Evolutionary conservation across 1,284 basidiomycete genomes (phyloP).

Genomic region (Butyriboletus appendiculatus): DNA sequence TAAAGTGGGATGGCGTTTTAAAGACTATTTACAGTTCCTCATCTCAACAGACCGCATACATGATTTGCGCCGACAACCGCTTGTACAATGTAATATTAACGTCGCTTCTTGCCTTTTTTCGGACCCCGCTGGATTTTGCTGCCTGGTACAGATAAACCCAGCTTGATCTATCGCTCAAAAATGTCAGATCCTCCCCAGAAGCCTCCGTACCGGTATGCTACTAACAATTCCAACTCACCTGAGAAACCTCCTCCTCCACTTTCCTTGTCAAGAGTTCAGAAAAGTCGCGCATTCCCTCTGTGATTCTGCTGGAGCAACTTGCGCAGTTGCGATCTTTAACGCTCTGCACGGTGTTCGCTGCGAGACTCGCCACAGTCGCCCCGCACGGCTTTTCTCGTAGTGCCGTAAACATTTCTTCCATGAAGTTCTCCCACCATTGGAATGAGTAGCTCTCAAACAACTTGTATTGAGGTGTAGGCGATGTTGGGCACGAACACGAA

Average conservation of each 20-base stretch:
- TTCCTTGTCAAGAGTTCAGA: conserved; percentile 8
- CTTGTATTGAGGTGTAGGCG: neutral
- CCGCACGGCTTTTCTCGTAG: conserved; percentile 19
- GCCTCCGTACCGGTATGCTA: neutral
- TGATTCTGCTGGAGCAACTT: conserved; percentile 8
- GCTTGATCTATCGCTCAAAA: conserved; percentile 7
- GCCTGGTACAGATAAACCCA: neutral
- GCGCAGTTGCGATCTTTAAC: conserved; percentile 2
- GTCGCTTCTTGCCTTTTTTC: neutral
- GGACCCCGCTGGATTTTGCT: too few relatives aligned
- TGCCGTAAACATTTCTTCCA: conserved; percentile 5
- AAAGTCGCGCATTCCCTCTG: conserved; percentile 20
- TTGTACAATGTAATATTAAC: neutral
- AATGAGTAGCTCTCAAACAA: neutral
- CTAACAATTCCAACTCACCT: conserved; percentile 7
- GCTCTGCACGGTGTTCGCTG: neutral
- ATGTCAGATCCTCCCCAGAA: neutral
- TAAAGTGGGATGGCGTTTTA: neutral
- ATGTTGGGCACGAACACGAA: neutral
- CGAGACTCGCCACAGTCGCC: conserved; percentile 9
- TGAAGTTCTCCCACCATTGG: conserved; percentile 24
- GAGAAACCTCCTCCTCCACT: conserved; percentile 19
- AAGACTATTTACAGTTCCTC: neutral
- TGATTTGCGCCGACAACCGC: neutral
- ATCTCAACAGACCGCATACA: neutral